These are phyloP conservation scores for Fagus sylvatica DNA, from an alignment of 306 rosid genomes.

Conservation along the genomic window DNA sequence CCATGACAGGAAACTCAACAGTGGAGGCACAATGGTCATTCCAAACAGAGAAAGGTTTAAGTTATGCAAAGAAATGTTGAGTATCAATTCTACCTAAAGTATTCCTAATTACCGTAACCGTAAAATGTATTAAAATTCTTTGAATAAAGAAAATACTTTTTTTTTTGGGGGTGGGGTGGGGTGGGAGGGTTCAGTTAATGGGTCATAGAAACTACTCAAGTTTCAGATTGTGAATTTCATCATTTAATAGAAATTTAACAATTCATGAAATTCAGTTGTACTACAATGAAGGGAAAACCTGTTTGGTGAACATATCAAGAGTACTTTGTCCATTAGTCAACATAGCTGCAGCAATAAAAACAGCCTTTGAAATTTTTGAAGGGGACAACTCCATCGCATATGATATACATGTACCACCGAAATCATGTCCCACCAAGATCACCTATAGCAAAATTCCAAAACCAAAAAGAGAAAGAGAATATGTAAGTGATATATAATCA, in stretches of 20 bases:
- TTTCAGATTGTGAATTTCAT: neutral
- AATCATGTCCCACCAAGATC: slow-evolving; percentile 95
- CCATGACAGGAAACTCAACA: slow-evolving; percentile 4
- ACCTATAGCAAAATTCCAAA: slow-evolving; percentile 51
- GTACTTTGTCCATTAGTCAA: slow-evolving; percentile 75
- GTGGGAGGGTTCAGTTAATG: neutral
- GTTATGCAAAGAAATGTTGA: neutral
- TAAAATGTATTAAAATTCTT: neutral
- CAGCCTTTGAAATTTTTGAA: slow-evolving; percentile 70
- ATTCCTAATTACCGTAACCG: neutral
- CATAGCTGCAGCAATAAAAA: slow-evolving; percentile 93
- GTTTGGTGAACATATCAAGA: slow-evolving; percentile 82
- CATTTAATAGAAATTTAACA: slow-evolving; percentile 4
- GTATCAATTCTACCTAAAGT: neutral
- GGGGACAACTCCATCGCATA: slow-evolving; percentile 89
- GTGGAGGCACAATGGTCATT: neutral
- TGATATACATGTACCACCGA: slow-evolving; percentile 91
- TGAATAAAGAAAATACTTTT: neutral
- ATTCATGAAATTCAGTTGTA: slow-evolving; percentile 19
- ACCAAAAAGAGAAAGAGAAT: slow-evolving; percentile 3
- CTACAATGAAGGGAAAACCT: slow-evolving; percentile 52
- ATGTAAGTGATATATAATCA: slow-evolving; percentile 9
- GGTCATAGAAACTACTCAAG: slow-evolving; percentile 3
- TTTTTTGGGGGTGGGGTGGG: neutral
- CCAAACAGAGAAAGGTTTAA: neutral